A percentile compares a stretch with the other conserved stretches of the same genome.
Conservation (phyloP, 163 green algal genomes). For the Chlamydomonas reinhardtii region DNA sequence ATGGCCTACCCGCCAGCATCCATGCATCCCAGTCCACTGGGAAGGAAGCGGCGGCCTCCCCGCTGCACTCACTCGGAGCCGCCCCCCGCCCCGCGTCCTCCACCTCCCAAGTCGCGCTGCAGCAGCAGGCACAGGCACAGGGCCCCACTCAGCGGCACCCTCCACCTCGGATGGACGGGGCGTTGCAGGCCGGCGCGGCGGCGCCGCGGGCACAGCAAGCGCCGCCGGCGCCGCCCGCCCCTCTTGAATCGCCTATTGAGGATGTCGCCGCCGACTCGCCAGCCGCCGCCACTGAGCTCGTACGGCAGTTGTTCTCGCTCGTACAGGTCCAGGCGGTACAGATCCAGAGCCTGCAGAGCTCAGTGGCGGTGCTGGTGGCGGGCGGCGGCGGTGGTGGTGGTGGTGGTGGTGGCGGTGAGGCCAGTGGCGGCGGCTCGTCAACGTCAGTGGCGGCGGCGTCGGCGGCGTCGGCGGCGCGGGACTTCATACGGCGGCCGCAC, state of each 20-base stretch:
- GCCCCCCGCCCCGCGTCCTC: too few species aligned
- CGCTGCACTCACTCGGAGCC: too few species aligned
- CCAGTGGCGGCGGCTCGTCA: background rate
- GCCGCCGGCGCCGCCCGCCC: too few species aligned
- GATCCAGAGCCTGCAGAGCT: slow-evolving; percentile 15
- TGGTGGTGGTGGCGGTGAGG: background rate
- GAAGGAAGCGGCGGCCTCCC: too few species aligned
- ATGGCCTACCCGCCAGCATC: too few species aligned
- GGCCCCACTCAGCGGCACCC: too few species aligned
- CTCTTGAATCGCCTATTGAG: background rate
- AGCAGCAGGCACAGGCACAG: too few species aligned
- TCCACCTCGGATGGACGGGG: too few species aligned
- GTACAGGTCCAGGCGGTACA: slow-evolving; percentile 19
- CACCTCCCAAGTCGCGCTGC: too few species aligned
- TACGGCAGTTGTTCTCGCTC: slow-evolving; percentile 21
- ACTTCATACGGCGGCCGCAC: background rate
- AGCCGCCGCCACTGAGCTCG: background rate
- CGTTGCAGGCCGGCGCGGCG: too few species aligned
- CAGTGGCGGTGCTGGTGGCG: background rate
- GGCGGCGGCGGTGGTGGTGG: background rate
- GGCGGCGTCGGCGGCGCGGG: background rate
- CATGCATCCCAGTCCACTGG: too few species aligned
- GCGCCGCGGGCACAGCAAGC: too few species aligned
- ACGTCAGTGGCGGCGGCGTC: background rate
- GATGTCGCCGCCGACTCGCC: background rate